These are phyloP conservation scores for Pugionium cornutum DNA, from an alignment of 345 rosid species.

Conservation along the genomic window DNA sequence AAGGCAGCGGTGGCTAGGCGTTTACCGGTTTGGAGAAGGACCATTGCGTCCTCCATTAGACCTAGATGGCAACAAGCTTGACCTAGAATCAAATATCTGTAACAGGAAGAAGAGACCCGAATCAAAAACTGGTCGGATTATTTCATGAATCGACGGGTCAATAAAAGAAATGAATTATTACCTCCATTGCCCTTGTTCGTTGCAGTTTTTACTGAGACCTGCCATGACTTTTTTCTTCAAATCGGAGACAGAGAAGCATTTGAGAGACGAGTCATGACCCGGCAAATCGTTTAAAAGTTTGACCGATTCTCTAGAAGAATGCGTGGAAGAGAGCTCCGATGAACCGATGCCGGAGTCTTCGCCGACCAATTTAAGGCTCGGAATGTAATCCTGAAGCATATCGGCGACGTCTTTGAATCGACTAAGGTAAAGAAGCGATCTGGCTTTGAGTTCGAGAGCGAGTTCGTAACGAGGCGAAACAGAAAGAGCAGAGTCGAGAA, in stretches of 20 bases:
- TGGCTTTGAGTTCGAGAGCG: constrained; percentile 51
- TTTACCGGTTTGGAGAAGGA: constrained; percentile 90
- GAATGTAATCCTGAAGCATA: constrained; percentile 68
- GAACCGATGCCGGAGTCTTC: constrained; percentile 37
- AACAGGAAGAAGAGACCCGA: constrained; percentile 27
- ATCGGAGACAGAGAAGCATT: constrained; percentile 87
- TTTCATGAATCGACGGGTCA: background rate
- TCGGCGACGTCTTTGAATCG: constrained; percentile 43
- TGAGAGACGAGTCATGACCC: constrained; percentile 58
- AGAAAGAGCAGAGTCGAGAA: constrained; percentile 76
- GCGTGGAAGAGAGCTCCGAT: constrained; percentile 36
- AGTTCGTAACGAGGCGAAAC: constrained; percentile 57
- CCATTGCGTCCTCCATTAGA: constrained; percentile 98
- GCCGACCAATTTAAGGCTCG: constrained; percentile 34
- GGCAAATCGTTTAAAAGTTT: constrained; percentile 54
- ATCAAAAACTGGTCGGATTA: constrained; percentile 30
- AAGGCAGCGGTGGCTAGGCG: constrained; percentile 94
- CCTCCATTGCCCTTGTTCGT: constrained; percentile 95
- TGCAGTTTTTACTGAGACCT: constrained; percentile 71
- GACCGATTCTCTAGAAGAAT: constrained; percentile 47
- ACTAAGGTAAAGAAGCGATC: constrained; percentile 45
- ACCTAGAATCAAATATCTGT: constrained; percentile 82
- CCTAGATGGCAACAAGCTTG: constrained; percentile 97
- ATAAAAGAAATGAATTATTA: constrained; percentile 20
- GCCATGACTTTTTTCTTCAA: constrained; percentile 92